Evolutionary conservation across 495 filamentous ascomycete species (phyloP), one percentile per base, ranked within the genome.

Genomic region (Letharia lupina): DNA sequence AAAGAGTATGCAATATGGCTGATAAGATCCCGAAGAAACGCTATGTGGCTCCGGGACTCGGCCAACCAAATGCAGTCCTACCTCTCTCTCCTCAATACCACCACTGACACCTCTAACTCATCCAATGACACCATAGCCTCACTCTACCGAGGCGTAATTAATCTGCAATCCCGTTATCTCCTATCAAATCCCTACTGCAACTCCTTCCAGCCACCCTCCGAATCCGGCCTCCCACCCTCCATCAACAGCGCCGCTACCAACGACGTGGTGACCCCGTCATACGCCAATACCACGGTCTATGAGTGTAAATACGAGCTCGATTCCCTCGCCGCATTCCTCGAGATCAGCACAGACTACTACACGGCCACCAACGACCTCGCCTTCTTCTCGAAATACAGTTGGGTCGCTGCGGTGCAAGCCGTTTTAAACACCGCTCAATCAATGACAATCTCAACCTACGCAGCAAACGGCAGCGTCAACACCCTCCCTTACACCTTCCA

Each of bases 241-340:
- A 50, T 39, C 40, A 88, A 87, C 67, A 75, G 72, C 16, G 80
- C 80, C 2, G 81, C 79, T 61, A 70, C 61, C 52, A 71, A 78
- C 13, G 84, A 85, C 67, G 64, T 68, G 11, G 60, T 67, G 18
- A 66, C 64, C 16, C 83, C 83, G 2, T 63, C 74, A 0, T 87
- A 84, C 67, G 73, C 80, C 70, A 79, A 75, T 35, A 63, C 75
- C 12, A 65, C 76, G 3, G 82, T 86, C 41, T 86, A 83, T 70
- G 84, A 85, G 66, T 86, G 84, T 77, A 87, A 87, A 73, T 87
- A 83, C 70, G 85, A 89, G 69, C 77, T 89, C 31, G 86, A 89
- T 72, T 83, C 80, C 20, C 79, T 89, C 0, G 85, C 86, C 1
- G 81, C 84, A 2, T 88, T 89, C 70, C 72, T 89, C 47, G 78